Percentiles rank a stretch among this genome's conserved stretches.
These are phyloP conservation scores for Penicillium ucsense DNA, from an alignment of 495 filamentous ascomycete species.

Conservation along the genomic window DNA sequence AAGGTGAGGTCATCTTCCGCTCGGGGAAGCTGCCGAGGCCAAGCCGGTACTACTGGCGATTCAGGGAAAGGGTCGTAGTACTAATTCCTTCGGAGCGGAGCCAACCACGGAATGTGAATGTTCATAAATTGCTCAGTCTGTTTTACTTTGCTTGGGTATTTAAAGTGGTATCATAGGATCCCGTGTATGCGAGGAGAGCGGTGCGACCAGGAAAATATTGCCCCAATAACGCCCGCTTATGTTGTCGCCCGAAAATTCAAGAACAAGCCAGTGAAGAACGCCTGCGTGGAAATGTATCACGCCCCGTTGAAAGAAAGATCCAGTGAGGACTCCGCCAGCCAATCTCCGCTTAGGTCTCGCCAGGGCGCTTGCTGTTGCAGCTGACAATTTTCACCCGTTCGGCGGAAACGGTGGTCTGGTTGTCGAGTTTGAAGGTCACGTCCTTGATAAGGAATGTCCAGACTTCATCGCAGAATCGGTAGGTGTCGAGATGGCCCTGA, in stretches of 20 bases:
- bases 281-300: slow-evolving; percentile 2
- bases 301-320: slow-evolving; percentile 3
- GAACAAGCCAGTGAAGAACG: slow-evolving; percentile 11
- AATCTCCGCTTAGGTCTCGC: slow-evolving; percentile 42
- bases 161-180: slow-evolving; percentile 7
- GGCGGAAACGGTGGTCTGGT: slow-evolving; percentile 50
- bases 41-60: too few species aligned
- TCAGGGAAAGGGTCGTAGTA: too few species aligned
- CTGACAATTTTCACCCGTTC: slow-evolving; percentile 97
- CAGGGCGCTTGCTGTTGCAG: slow-evolving; percentile 80
- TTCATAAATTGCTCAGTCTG: not conserved
- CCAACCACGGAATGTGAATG: not conserved
- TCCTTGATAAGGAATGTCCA: slow-evolving; percentile 99
- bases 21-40: not conserved
- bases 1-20: slow-evolving; percentile 18
- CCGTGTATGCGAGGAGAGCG: slow-evolving; percentile 3
- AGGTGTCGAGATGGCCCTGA: slow-evolving; percentile 95
- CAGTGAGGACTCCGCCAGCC: slow-evolving; percentile 1
- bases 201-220: not conserved
- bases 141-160: slow-evolving; percentile 15
- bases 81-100: too few species aligned
- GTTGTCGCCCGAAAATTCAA: slow-evolving; percentile 2
- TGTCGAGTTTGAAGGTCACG: slow-evolving; percentile 93
- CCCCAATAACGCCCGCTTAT: slow-evolving; percentile 7
- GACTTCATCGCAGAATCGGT: slow-evolving; percentile 99